phyloP scores from a whole-genome alignment of 805 yeast genomes.

The Pichia deserticola region DNA sequence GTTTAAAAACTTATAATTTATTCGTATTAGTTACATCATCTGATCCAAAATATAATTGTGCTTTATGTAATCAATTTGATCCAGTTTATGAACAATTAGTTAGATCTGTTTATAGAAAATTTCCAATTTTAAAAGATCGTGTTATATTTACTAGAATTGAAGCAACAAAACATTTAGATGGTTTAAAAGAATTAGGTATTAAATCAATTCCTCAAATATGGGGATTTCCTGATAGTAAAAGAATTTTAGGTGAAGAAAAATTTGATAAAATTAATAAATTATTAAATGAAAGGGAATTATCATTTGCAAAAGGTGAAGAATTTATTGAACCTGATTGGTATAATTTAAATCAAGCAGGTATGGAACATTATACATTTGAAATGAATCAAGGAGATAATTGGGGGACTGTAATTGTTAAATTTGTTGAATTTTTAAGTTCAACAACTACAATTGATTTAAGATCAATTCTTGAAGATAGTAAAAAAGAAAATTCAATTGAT shows the following conservation, averaged over 20 bases:
- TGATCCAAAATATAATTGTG: slow-evolving; percentile 37
- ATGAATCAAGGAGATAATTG: slow-evolving; percentile 10
- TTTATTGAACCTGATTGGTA: slow-evolving; percentile 4
- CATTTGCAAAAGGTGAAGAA: slow-evolving; percentile 1
- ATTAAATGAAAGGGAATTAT: background rate
- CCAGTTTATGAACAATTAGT: slow-evolving; percentile 36
- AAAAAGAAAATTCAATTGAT: background rate
- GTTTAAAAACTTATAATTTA: slow-evolving; percentile 45
- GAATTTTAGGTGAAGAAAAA: slow-evolving; percentile 7
- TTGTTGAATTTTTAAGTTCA: slow-evolving; percentile 4
- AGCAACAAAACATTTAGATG: slow-evolving; percentile 34
- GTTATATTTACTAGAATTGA: slow-evolving; percentile 47
- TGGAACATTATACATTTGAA: slow-evolving; percentile 13
- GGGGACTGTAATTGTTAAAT: slow-evolving; percentile 6
- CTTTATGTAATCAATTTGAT: slow-evolving; percentile 38
- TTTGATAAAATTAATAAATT: background rate
- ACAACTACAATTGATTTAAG: slow-evolving; percentile 5
- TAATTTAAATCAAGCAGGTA: slow-evolving; percentile 8
- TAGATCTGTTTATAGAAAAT: slow-evolving; percentile 35
- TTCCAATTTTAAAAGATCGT: slow-evolving; percentile 31
- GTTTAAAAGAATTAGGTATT: slow-evolving; percentile 37
- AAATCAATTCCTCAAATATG: slow-evolving; percentile 59
- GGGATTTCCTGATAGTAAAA: slow-evolving; percentile 41
- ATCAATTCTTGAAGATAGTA: background rate
- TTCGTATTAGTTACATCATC: slow-evolving; percentile 49